Conservation (phyloP, 768 basidiomycete genomes). For the Amanita inopinata region DNA sequence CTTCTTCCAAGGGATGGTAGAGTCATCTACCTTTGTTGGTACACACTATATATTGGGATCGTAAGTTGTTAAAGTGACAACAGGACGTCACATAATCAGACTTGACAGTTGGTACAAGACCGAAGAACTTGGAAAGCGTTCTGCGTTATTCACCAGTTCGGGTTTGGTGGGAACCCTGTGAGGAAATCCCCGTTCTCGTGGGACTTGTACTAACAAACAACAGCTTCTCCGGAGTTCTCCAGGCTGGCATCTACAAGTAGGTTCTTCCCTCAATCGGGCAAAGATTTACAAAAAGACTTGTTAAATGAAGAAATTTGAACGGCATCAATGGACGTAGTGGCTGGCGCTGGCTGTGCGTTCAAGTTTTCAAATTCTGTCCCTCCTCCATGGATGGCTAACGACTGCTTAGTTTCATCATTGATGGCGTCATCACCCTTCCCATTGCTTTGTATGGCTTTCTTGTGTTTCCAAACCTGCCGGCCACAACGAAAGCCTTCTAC, state of each 20-base stretch:
- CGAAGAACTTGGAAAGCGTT: constrained; percentile 60
- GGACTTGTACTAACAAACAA: background rate
- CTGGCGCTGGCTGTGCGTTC: constrained; percentile 56
- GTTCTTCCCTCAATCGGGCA: constrained; percentile 8
- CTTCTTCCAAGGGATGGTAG: constrained; percentile 65
- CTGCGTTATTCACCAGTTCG: constrained; percentile 62
- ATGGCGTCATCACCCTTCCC: constrained; percentile 62
- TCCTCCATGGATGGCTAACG: constrained; percentile 4
- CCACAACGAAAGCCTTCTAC: constrained; percentile 55
- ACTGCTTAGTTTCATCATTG: constrained; percentile 47
- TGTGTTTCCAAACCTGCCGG: constrained; percentile 64
- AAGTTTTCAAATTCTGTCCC: background rate
- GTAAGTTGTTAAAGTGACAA: constrained; percentile 26
- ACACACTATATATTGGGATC: constrained; percentile 66
- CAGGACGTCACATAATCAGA: no score
- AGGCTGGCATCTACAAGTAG: constrained; percentile 53
- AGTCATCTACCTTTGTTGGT: constrained; percentile 71
- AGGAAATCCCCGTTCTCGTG: constrained; percentile 11
- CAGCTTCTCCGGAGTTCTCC: constrained; percentile 58
- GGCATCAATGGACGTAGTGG: constrained; percentile 45
- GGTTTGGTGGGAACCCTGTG: constrained; percentile 54
- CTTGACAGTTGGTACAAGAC: constrained; percentile 72
- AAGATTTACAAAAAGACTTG: background rate
- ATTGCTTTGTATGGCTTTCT: constrained; percentile 65
- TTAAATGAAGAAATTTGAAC: constrained; percentile 36